phyloP scores from a whole-genome alignment of 2,329 filamentous ascomycete genomes.

The Aspergillus quadrilineatus region DNA sequence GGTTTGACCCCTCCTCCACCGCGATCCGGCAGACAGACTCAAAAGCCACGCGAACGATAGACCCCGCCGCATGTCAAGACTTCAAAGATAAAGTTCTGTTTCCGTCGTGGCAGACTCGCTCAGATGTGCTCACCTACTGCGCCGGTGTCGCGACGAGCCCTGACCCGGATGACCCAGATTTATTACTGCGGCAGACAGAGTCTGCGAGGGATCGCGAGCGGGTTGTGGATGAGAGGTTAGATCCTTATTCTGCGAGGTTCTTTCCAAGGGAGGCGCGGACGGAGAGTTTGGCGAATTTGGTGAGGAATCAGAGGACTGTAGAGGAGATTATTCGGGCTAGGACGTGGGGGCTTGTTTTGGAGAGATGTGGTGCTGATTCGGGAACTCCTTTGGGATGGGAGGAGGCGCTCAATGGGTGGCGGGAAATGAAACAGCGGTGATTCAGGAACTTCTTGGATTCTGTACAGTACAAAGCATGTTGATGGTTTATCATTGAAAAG shows the following conservation, averaged over 20 bases:
- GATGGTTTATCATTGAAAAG: not conserved
- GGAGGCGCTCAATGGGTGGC: constrained; percentile 64
- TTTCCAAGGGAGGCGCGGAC: constrained; percentile 74
- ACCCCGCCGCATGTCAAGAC: constrained; percentile 60
- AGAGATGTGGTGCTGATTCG: constrained; percentile 66
- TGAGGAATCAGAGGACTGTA: constrained; percentile 68
- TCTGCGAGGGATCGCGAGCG: constrained; percentile 67
- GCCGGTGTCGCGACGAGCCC: constrained; percentile 81
- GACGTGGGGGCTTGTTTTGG: constrained; percentile 76
- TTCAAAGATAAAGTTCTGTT: constrained; percentile 82
- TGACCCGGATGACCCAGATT: constrained; percentile 82
- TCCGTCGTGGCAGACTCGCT: constrained; percentile 80
- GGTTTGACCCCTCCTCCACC: constrained; percentile 80
- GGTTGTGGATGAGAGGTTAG: constrained; percentile 81
- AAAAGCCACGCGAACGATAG: constrained; percentile 54
- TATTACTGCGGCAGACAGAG: constrained; percentile 67
- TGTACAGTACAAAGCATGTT: not conserved
- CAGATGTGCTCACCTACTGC: constrained; percentile 85
- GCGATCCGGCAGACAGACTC: constrained; percentile 59
- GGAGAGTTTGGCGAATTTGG: constrained; percentile 71
- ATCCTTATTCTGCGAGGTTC: constrained; percentile 85
- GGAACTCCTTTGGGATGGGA: constrained; percentile 56
- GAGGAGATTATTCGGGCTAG: constrained; percentile 74
- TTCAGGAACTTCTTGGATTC: not conserved
- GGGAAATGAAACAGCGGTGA: constrained; percentile 35